phyloP scores from a whole-genome alignment of 768 basidiomycete species.

The Phallus indusiatus region DNA sequence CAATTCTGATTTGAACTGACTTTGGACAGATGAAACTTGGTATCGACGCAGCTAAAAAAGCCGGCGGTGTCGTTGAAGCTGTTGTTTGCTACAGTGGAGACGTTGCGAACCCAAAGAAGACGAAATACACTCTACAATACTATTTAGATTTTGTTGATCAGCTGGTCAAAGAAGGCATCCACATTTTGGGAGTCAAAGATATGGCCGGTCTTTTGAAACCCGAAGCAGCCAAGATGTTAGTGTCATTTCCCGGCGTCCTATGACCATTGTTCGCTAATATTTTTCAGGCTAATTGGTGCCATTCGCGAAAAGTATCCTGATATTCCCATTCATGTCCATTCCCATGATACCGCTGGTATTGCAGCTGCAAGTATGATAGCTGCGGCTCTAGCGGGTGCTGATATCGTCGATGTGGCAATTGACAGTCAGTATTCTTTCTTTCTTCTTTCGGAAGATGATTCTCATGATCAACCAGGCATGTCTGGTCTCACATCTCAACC shows the following conservation, averaged over 20 bases:
- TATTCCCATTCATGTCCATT: slow-evolving; percentile 98
- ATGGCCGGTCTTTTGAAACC: slow-evolving; percentile 98
- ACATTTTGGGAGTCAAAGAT: slow-evolving; percentile 96
- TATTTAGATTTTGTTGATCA: slow-evolving; percentile 94
- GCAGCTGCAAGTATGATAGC: slow-evolving; percentile 97
- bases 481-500: slow-evolving; percentile 98
- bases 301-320: slow-evolving; percentile 96
- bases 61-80: slow-evolving; percentile 95
- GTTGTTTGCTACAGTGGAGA: slow-evolving; percentile 99
- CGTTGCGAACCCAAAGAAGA: slow-evolving; percentile 88
- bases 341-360: slow-evolving; percentile 98
- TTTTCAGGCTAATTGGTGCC: slow-evolving; percentile 72
- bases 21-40: slow-evolving; percentile 79
- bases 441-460: slow-evolving; percentile 1
- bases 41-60: slow-evolving; percentile 99
- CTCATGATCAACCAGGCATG: slow-evolving; percentile 55
- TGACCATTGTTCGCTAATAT: background rate
- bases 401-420: slow-evolving; percentile 96
- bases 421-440: slow-evolving; percentile 59
- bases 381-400: slow-evolving; percentile 91
- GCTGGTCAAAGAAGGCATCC: slow-evolving; percentile 90
- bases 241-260: slow-evolving; percentile 12
- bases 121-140: slow-evolving; percentile 95
- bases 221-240: slow-evolving; percentile 81
- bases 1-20: slow-evolving; percentile 9